A percentile compares a stretch with the other conserved stretches of the same genome.
Evolutionary conservation across 768 basidiomycete genomes (phyloP).

Genomic region (Leccinum uliginosum): DNA sequence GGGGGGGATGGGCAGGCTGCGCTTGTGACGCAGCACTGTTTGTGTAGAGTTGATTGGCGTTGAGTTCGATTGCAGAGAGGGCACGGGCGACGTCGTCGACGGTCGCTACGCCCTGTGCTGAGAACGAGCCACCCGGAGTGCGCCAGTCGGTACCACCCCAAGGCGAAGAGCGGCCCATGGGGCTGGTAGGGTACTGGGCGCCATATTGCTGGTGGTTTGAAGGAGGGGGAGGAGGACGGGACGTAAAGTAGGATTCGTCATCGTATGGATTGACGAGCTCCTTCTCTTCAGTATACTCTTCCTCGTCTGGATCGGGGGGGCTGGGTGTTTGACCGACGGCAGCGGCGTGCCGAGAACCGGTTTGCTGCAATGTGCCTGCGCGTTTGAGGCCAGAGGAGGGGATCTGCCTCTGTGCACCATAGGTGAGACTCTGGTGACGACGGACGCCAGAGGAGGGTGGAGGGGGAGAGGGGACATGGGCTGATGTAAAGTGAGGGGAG

Average conservation of each 20-base stretch:
- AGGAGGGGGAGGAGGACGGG: slow-evolving; percentile 33
- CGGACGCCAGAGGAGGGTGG: slow-evolving; percentile 69
- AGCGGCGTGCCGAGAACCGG: slow-evolving; percentile 36
- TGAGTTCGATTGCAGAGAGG: slow-evolving; percentile 63
- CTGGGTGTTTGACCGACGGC: slow-evolving; percentile 37
- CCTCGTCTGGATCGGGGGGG: slow-evolving; percentile 49
- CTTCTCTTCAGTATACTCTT: slow-evolving; percentile 49
- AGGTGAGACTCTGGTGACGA: slow-evolving; percentile 75
- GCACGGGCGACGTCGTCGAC: slow-evolving; percentile 79
- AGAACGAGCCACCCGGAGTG: slow-evolving; percentile 32
- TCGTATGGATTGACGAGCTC: slow-evolving; percentile 38
- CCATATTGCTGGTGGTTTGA: slow-evolving; percentile 39
- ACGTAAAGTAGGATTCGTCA: slow-evolving; percentile 56
- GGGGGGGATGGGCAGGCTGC: slow-evolving; percentile 61
- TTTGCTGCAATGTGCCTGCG: slow-evolving; percentile 60
- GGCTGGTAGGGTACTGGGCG: slow-evolving; percentile 46
- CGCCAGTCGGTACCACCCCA: slow-evolving; percentile 68
- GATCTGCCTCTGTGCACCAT: slow-evolving; percentile 57
- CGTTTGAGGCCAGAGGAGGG: slow-evolving; percentile 58
- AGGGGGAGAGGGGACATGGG: slow-evolving; percentile 63
- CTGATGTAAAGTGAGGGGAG: slow-evolving; percentile 54
- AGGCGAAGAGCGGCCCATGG: slow-evolving; percentile 60
- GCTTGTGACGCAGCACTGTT: slow-evolving; percentile 31
- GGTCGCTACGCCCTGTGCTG: slow-evolving; percentile 26
- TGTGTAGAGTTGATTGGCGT: slow-evolving; percentile 27